Conservation (phyloP, 2,329 filamentous ascomycete genomes). For the Eutypa lata region DNA sequence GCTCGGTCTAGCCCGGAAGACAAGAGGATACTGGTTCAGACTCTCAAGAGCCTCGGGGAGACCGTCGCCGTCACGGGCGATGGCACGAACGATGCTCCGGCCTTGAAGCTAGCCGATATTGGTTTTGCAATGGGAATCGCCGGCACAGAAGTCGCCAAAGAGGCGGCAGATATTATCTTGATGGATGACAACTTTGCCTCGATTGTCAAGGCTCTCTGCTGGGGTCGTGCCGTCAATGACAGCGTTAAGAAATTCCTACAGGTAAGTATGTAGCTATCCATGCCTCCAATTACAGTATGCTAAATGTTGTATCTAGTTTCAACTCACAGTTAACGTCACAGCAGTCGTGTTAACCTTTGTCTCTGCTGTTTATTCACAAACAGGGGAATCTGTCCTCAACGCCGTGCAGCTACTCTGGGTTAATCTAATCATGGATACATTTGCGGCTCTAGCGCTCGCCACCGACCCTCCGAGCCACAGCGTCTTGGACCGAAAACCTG, state of each 20-base stretch:
- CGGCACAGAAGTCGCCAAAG: conserved; percentile 51
- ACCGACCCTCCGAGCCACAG: conserved; percentile 58
- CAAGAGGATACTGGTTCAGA: conserved; percentile 68
- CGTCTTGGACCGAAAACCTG: conserved; percentile 52
- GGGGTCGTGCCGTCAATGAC: conserved; percentile 62
- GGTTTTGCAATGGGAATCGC: conserved; percentile 65
- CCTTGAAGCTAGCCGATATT: conserved; percentile 60
- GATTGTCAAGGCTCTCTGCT: conserved; percentile 62
- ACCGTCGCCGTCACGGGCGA: conserved; percentile 65
- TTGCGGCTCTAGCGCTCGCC: conserved; percentile 62
- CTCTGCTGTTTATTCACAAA: conserved; percentile 54
- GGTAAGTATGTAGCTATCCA: conserved; percentile 22
- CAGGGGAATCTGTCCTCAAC: conserved; percentile 58
- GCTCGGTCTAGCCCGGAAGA: conserved; percentile 62
- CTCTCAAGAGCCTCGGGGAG: conserved; percentile 55
- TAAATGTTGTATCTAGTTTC: conserved; percentile 40
- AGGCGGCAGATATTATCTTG: conserved; percentile 50
- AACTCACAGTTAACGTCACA: conserved; percentile 69
- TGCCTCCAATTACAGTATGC: neutral
- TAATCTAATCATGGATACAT: conserved; percentile 68
- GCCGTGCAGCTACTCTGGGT: conserved; percentile 68
- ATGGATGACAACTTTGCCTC: conserved; percentile 65
- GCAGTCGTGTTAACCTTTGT: conserved; percentile 65
- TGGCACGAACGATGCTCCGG: conserved; percentile 63
- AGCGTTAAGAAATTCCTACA: conserved; percentile 67